Base-by-base conservation (phyloP, 2,329 filamentous ascomycete genomes). In the Cladophialophora psammophila region DNA sequence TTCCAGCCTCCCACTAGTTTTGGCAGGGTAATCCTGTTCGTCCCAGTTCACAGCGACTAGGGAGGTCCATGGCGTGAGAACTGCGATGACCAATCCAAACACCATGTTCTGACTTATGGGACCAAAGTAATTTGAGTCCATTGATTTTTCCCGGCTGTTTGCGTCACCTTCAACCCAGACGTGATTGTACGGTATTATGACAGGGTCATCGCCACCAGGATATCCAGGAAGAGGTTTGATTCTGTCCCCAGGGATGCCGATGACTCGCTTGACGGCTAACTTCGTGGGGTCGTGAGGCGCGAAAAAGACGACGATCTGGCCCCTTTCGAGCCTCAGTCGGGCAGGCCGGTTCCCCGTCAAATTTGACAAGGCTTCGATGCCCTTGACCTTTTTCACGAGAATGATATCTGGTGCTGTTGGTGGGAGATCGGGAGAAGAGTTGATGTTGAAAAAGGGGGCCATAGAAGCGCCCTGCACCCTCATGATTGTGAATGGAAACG, bases 101-200 rank as follows among this genome's bases (percentile, higher is more conserved):
- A 98, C 86, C 70, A 98, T 77, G 63, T 86, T 87, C 70, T 87
- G 87, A 31, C 91, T 90, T 56, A 96, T 88, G 5, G 95, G 93
- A 0, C 95, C 95, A 78, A 96, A 97, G 12, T 88, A 88, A 79
- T 97, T 96, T 78, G 93, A 97, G 80, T 99, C 95, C 67, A 89
- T 78, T 63, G 88, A 92, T 73, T 87, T 86, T 56, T 86, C 84
- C 73, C 87, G 86, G 74, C 86, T 86, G 59, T 86, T 84, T 12
- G 91, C 93, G 76, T 99, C 95, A 1, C 95, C 95, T 77, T 98
- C 94, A 0, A 99, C 88, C 95, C 95, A 99, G 34, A 98, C 85
- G 81, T 98, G 94, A 18, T 93, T 93, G 69, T 85, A 85, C 5
- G 94, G 94, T 26, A 99, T 87, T 69, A 85, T 84, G 54, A 91